Evolutionary conservation across 2,329 filamentous ascomycete species (phyloP), one percentile per base, ranked within the genome.

Genomic region (Colletotrichum melonis): DNA sequence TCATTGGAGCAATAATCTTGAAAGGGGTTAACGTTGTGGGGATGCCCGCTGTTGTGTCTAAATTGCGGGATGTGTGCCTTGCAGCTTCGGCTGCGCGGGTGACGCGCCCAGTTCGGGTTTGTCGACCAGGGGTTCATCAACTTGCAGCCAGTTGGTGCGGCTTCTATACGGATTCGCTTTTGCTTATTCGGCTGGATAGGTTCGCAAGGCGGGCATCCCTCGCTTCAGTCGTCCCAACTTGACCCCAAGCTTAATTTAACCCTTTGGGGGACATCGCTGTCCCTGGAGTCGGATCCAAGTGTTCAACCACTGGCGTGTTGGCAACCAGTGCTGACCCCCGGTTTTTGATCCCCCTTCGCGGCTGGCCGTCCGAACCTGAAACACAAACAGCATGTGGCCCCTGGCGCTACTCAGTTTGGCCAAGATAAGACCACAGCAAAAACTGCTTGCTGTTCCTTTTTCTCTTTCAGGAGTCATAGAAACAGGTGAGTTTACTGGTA

Each of bases 51-150:
- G 70, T 73, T 64, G 55, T 73, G 66, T 73, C 66, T 73, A 69
- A 56, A 73, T 73, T 73, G 70, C 70, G 66, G 70, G 70, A 73
- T 69, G 60, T 26, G 66, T 69, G 55, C 69, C 70, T 69, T 73
- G 70, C 70, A 73, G 66, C 58, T 28, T 56, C 28, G 55, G 67
- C 32, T 54, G 59, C 59, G 42, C 42, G 59, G 66, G 30, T 63
- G 42, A 55, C 24, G 42, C 42, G 59, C 42, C 60, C 30, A 54
- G 58, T 24, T 32, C 30, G 49, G 49, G 3, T 52, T 38, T 42
- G 14, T 19, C 46, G 11, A 28, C 24, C 54, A 28, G 30, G 30
- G 62, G 11, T 35, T 46, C 28, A 55, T 12, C 26, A 22, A 22
- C 46, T 55, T 22, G 60, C 9, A 12, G 46, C 19, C 19, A 4